Base-by-base conservation (phyloP, 108 stramenopile species). In the Hondaea fermentalgiana region DNA sequence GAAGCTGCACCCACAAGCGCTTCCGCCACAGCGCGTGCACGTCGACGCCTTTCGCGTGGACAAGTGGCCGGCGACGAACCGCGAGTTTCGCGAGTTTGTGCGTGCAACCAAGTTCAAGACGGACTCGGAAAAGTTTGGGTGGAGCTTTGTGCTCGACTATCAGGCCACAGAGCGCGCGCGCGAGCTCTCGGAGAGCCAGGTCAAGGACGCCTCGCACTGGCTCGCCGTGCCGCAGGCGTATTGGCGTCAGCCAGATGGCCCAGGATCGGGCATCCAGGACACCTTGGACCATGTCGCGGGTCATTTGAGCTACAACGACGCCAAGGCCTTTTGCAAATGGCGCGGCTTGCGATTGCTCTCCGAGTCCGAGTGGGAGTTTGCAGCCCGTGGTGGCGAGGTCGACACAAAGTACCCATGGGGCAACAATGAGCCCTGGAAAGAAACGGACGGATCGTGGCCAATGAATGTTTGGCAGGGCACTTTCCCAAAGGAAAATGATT, bases 291-390 rank as follows among this genome's bases (percentile, higher is more conserved):
- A 97, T 92, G 96, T 97, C 5, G 98, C 95, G 25, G 95, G 95
- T 1, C 98, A 98, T 89, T 96, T 98, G 1, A 95, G 95, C 21
- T 97, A 97, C 92, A 91, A 95, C 64, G 98, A 98, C 92, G 97
- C 98, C 21, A 93, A 95, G 10, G 98, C 97, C 87, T 98, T 96
- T 89, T 98, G 98, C 91, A 90, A 91, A 19, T 98, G 97, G 98
- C 90, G 88, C 10, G 97, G 96, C 6, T 95, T 95, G 60, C 94
- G 97, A 35, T 90, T 97, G 42, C 96, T 96, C 17, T 95, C 96
- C 16, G 97, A 97, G 92, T 71, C 95, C 83, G 97, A 97, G 88
- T 97, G 96, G 96, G 97, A 97, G 90, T 96, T 95, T 5, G 97
- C 96, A 19, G 97, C 96, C 6, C 92, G 97, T 5, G 96, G 95